Base-by-base conservation (phyloP, 352 stramenopile species). In the Pythium sukuiense region DNA sequence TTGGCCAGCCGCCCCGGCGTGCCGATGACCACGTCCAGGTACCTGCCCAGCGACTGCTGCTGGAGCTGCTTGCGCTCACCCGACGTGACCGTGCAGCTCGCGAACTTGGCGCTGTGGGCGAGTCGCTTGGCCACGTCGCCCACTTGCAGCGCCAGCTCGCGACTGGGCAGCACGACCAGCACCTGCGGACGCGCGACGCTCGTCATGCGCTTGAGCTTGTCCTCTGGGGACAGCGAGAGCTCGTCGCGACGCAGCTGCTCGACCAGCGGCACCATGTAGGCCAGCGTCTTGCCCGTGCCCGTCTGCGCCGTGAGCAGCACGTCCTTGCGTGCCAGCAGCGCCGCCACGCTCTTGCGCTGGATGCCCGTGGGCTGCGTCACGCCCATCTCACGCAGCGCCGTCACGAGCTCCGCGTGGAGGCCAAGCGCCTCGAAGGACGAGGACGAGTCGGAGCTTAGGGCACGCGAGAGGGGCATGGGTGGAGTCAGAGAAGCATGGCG, bases 1-100 rank as follows among this genome's bases (percentile, higher is more conserved):
- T 90, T 92, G 37, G 80, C 79, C 18, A 95, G 69, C 1, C 87
- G 76, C 0, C 87, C 87, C 18, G 87, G 87, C 29, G 87, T 95
- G 12, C 83, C 87, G 50, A 95, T 81, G 50, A 95, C 73, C 35
- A 73, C 55, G 43, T 95, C 87, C 12, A 95, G 58, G 49, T 80
- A 64, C 13, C 76, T 63, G n/a, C 68, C 57, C 14, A 82, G 58
- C 30, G 80, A 86, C 48, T 74, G 66, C 56, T 87, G 74, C 64
- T 91, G 80, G 37, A 90, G 74, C 58, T 88, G 62, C 67, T 73
- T 73, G 70, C 75, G 80, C 61, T 90, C 83, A 73, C 24, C 82
- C 79, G 82, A 85, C 12, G 85, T 92, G 61, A 91, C 67, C 24
- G 73, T 80, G 53, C 67, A 75, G 11, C 79, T 90, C 55, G 84